Evolutionary conservation across 2,329 filamentous ascomycete species (phyloP).

Genomic region (Nigrograna mackinnonii): DNA sequence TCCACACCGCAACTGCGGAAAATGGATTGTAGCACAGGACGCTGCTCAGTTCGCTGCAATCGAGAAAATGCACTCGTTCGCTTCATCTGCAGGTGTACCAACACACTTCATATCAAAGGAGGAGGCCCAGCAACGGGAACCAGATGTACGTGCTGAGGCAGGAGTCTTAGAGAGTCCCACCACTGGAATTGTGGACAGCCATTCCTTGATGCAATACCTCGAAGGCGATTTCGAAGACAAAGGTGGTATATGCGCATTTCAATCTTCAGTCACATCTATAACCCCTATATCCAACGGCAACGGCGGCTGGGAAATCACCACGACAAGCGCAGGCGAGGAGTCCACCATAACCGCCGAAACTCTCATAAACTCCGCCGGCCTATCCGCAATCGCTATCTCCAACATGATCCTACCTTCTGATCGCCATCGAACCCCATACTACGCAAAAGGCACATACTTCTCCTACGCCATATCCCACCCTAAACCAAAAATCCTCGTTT

Average conservation of each 20-base stretch:
- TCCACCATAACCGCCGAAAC: slow-evolving; percentile 72
- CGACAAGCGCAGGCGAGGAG: slow-evolving; percentile 45
- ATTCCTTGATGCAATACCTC: slow-evolving; percentile 80
- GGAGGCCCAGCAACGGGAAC: slow-evolving; percentile 70
- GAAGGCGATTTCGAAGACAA: slow-evolving; percentile 75
- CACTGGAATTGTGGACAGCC: slow-evolving; percentile 90
- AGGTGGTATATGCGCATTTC: slow-evolving; percentile 75
- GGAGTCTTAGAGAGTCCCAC: slow-evolving; percentile 82
- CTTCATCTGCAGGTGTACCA: slow-evolving; percentile 64
- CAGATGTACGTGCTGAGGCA: slow-evolving; percentile 70
- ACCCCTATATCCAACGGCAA: slow-evolving; percentile 56
- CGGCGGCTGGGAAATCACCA: slow-evolving; percentile 71
- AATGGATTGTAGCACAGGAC: slow-evolving; percentile 94
- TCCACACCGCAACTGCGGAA: slow-evolving; percentile 75
- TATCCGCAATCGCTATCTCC: slow-evolving; percentile 74
- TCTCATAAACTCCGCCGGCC: slow-evolving; percentile 83
- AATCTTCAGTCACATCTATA: slow-evolving; percentile 67
- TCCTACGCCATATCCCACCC: slow-evolving; percentile 72
- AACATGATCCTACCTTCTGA: slow-evolving; percentile 75
- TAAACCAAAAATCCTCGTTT: slow-evolving; percentile 73
- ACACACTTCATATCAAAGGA: slow-evolving; percentile 68
- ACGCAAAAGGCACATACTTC: slow-evolving; percentile 96
- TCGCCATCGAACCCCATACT: slow-evolving; percentile 67
- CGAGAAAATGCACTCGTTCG: slow-evolving; percentile 60
- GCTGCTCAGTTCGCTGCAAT: slow-evolving; percentile 66